These are phyloP conservation scores for Heliosperma pusillum DNA, from an alignment of 148 eudicot species.

Conservation along the genomic window DNA sequence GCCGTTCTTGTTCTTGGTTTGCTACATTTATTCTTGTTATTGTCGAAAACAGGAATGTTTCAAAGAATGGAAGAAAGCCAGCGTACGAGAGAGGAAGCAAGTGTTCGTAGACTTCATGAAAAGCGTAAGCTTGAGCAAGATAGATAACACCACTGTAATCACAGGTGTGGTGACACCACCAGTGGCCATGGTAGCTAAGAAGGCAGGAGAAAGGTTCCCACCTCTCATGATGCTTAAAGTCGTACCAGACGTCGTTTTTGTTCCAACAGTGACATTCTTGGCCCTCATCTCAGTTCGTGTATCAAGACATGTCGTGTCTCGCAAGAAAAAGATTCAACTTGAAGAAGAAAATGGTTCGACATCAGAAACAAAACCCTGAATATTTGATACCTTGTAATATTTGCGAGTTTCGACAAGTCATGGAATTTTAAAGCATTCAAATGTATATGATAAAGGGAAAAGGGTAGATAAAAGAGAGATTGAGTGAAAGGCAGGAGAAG, in stretches of 20 bases:
- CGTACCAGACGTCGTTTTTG: constrained; percentile 80
- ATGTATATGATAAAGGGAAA: not conserved
- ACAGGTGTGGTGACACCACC: constrained; percentile 87
- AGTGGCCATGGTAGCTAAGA: constrained; percentile 90
- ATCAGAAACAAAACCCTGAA: not conserved
- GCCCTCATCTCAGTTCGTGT: constrained; percentile 75
- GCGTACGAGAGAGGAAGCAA: constrained; percentile 35
- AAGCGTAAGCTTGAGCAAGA: constrained; percentile 43
- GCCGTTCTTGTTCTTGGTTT: too few species aligned
- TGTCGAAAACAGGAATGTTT: constrained; percentile 38
- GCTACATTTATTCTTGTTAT: too few species aligned
- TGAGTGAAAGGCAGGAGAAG: not conserved
- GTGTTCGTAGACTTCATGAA: constrained; percentile 58
- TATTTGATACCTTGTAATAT: not conserved
- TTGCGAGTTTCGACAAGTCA: not conserved
- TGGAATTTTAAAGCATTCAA: constrained; percentile 5
- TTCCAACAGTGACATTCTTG: constrained; percentile 71
- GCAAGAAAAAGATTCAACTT: constrained; percentile 25
- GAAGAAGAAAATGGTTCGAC: constrained; percentile 16
- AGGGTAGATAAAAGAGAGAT: not conserved
- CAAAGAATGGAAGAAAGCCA: constrained; percentile 34
- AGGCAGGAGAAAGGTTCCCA: constrained; percentile 70
- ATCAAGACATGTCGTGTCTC: constrained; percentile 51
- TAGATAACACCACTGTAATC: constrained; percentile 55
- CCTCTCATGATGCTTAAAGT: constrained; percentile 64